phyloP scores from a whole-genome alignment of 768 basidiomycete species.

The Leccinellum rugosiceps region DNA sequence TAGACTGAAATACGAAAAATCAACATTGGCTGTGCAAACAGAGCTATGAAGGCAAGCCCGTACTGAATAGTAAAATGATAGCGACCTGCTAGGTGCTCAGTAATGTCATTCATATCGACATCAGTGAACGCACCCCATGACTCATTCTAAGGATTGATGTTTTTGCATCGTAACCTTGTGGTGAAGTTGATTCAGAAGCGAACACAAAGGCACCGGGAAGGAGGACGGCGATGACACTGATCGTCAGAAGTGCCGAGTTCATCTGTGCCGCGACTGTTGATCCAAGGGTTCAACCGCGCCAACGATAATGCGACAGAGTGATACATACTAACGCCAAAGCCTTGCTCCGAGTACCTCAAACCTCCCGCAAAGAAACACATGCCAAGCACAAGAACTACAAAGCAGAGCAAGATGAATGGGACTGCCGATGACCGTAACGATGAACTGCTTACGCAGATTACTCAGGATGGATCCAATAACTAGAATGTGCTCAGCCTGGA shows the following conservation, averaged over 20 bases:
- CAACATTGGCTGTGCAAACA: neutral
- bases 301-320: neutral
- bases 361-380: constrained; percentile 87
- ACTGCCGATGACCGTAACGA: neutral
- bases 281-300: neutral
- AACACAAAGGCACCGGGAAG: constrained; percentile 77
- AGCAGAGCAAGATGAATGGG: neutral
- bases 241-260: constrained; percentile 68
- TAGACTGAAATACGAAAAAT: constrained; percentile 51
- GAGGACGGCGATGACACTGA: constrained; percentile 78
- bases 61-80: constrained; percentile 74
- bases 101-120: neutral
- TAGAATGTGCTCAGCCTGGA: constrained; percentile 26
- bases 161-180: constrained; percentile 9
- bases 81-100: constrained; percentile 50
- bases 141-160: constrained; percentile 65
- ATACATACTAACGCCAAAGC: constrained; percentile 63
- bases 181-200: constrained; percentile 34
- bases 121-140: constrained; percentile 53
- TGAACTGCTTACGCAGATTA: constrained; percentile 52
- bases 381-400: constrained; percentile 74
- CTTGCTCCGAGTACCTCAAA: constrained; percentile 72
- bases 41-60: constrained; percentile 18
- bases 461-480: constrained; percentile 83
- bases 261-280: constrained; percentile 65